phyloP scores from a whole-genome alignment of 768 basidiomycete genomes.

The Kwoniella shandongensis region DNA sequence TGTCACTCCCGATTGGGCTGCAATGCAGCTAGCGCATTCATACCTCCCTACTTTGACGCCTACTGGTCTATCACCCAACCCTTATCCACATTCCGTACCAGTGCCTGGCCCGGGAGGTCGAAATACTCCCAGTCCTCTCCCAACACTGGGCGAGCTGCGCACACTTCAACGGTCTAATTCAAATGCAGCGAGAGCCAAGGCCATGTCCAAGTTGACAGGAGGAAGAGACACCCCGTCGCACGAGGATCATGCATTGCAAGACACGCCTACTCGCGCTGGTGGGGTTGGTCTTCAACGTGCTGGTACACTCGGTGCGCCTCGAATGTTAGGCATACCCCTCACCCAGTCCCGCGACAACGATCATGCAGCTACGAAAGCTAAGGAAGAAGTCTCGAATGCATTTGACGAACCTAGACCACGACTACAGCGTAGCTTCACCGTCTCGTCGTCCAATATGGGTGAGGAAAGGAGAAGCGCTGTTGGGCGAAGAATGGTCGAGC shows the following conservation, averaged over 20 bases:
- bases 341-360: not conserved
- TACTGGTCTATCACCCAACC: slow-evolving; percentile 21
- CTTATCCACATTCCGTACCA: slow-evolving; percentile 13
- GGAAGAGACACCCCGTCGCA: slow-evolving; percentile 61
- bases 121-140: slow-evolving; percentile 65
- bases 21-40: slow-evolving; percentile 40
- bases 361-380: not conserved
- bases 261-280: slow-evolving; percentile 10
- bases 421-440: slow-evolving; percentile 50
- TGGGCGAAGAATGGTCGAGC: slow-evolving; percentile 52
- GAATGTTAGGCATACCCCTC: slow-evolving; percentile 17
- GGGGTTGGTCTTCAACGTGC: slow-evolving; percentile 34
- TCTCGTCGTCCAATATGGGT: slow-evolving; percentile 46
- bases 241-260: slow-evolving; percentile 15
- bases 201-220: slow-evolving; percentile 82
- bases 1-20: slow-evolving; percentile 33
- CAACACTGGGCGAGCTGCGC: slow-evolving; percentile 70
- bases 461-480: slow-evolving; percentile 53
- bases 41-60: slow-evolving; percentile 43
- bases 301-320: slow-evolving; percentile 40
- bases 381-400: not conserved
- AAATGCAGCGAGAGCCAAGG: slow-evolving; percentile 72
- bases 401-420: slow-evolving; percentile 29
- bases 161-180: slow-evolving; percentile 88
- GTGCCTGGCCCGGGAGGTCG: slow-evolving; percentile 47